phyloP scores from a whole-genome alignment of 306 rosid genomes.

The Prunus persica region Prunus_persica_NCBIv2 NC_034015.1:21828501-21829000 shows the following conservation, averaged over 20 bases:
- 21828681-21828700: neutral
- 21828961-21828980: neutral
- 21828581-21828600: no score
- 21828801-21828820: neutral
- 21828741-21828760: neutral
- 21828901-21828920: neutral
- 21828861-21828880: neutral
- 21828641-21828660: neutral
- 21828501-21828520: no score
- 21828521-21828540: no score
- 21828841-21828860: neutral
- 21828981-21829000: neutral
- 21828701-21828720: neutral
- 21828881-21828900: neutral
- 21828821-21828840: neutral
- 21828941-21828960: no score
- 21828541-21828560: no score
- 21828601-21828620: no score
- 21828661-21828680: neutral
- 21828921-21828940: neutral
- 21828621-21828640: neutral
- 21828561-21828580: no score
- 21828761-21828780: neutral
- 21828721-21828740: neutral
- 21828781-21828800: no score